phyloP scores from a whole-genome alignment of 2,329 filamentous ascomycete genomes.

The Waltergamsia citrina region DNA sequence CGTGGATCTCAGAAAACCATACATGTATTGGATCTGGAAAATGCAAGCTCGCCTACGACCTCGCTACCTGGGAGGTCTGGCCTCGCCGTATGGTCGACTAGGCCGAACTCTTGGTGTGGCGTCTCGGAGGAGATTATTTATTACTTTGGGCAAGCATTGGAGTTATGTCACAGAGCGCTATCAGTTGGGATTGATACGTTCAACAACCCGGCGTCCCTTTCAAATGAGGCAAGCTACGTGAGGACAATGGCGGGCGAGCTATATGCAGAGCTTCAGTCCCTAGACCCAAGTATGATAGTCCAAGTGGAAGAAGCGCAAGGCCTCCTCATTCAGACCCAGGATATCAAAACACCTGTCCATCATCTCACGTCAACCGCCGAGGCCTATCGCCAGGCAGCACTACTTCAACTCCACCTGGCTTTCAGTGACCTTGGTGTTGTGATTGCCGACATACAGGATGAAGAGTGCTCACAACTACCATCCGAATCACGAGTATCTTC shows the following conservation, averaged over 20 bases:
- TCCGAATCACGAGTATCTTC: background rate
- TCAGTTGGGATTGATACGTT: background rate
- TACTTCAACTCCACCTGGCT: background rate
- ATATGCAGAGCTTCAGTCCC: background rate
- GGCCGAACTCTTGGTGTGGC: slow-evolving; percentile 2
- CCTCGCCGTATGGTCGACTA: background rate
- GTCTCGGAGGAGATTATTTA: slow-evolving; percentile 1
- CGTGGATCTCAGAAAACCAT: too few species aligned
- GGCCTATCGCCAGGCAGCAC: background rate
- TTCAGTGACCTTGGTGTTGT: background rate
- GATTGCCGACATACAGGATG: background rate
- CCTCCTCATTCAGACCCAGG: background rate
- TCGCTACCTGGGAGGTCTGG: background rate
- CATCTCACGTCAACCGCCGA: background rate
- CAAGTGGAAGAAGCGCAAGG: background rate
- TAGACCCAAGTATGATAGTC: background rate
- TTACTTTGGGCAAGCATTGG: slow-evolving; percentile 1
- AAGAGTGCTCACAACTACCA: background rate
- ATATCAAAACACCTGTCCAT: slow-evolving; percentile 1
- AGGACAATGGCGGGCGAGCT: background rate
- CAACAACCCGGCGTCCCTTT: too few species aligned
- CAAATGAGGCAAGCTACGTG: too few species aligned
- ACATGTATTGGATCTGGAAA: too few species aligned
- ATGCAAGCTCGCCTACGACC: background rate
- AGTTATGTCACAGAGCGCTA: background rate